Base-by-base conservation (phyloP, 2,329 filamentous ascomycete genomes). In the Colletotrichum euphorbiae region DNA sequence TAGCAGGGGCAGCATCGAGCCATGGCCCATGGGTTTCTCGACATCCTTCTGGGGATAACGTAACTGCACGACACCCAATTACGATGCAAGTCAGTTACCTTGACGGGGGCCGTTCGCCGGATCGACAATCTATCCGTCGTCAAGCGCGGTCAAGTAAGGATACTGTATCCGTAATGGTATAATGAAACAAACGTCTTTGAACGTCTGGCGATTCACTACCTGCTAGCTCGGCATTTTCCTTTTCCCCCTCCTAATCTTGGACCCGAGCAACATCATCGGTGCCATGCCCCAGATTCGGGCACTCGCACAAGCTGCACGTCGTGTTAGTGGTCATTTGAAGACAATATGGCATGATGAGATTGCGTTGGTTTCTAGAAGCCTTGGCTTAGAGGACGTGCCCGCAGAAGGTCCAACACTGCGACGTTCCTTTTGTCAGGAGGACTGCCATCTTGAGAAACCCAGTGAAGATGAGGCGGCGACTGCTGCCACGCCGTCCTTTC, bases 351-450 rank as follows among this genome's bases (percentile, higher is more conserved):
- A 6, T 21, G 17, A 12, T 33, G 31, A 21, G 15, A 36, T 57
- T 54, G 38, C 36, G 64, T 60, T 60, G 55, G 54, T 45, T 67
- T 67, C 51, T 67, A 57, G 42, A 67, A 67, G 58, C 17, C 43
- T 55, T 62, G 57, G 38, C 63, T 33, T 11, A n/a, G 31, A 54
- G 62, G 31, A 45, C 55, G 42, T 40, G 19, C 33, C 21, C 28
- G 24, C 12, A 36, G 40, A 66, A 8, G 36, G 48, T 31, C 17
- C 15, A 52, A 40, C 9, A 63, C 52, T 17, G 51, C 43, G 28
- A 51, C 5, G 52, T 17, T 28, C 7, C 28, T 28, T 15, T 33
- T 46, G 13, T 28, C 42, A 48, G 21, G 42, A 63, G 50, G 7
- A 24, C 38, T 52, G 46, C 62, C 28, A 12, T 51, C 13, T 31